Evolutionary conservation across 257 asterid genomes (phyloP).

Genomic region (Nicotiana obtusifolia): DNA sequence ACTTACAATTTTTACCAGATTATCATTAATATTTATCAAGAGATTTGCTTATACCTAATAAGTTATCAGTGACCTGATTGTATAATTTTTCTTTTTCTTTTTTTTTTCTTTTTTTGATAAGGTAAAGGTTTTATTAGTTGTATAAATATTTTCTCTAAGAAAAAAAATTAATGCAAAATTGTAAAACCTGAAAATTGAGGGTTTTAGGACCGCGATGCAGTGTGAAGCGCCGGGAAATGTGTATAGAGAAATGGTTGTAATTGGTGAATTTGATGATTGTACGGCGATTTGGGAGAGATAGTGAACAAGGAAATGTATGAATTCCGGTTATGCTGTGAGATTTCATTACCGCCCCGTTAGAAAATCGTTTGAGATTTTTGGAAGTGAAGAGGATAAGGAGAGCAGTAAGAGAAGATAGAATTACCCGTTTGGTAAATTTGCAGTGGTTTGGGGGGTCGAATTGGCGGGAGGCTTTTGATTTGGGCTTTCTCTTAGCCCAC

Average conservation of each 20-base stretch:
- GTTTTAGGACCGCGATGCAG: background rate
- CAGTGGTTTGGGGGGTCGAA: no score
- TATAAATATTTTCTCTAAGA: no score
- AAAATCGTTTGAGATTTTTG: no score
- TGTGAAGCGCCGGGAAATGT: background rate
- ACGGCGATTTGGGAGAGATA: background rate
- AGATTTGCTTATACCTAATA: background rate
- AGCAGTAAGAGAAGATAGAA: no score
- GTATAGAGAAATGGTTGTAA: background rate
- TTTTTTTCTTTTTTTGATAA: no score
- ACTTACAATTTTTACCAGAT: no score
- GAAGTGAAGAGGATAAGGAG: no score
- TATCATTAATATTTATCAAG: no score
- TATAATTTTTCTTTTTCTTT: no score
- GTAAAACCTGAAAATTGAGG: background rate
- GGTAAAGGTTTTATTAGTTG: no score
- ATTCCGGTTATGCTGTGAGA: background rate
- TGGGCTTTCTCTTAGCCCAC: background rate
- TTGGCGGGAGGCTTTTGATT: background rate
- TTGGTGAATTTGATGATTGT: background rate
- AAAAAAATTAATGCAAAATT: background rate
- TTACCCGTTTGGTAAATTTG: no score
- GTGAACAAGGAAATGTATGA: background rate
- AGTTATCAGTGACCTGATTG: no score
- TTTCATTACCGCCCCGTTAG: background rate